Evolutionary conservation across 2,329 filamentous ascomycete genomes (phyloP).

Genomic region (Xylariaceae sp.): DNA sequence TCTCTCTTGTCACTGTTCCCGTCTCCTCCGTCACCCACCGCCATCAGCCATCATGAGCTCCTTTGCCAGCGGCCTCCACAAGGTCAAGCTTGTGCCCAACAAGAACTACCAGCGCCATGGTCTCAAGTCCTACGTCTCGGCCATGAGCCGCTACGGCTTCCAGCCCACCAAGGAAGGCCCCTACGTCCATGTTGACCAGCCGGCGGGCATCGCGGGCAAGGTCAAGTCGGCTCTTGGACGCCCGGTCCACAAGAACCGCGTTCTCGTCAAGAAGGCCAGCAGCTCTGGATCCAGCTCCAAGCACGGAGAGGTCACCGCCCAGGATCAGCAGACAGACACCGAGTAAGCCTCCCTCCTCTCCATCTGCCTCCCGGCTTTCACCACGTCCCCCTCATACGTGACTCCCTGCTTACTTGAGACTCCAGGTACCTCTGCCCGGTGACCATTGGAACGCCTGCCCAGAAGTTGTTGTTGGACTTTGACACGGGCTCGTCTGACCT

Average conservation of each 20-base stretch:
- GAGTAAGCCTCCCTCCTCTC: constrained; percentile 22
- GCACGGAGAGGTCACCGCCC: constrained; percentile 44
- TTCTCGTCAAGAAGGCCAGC: constrained; percentile 42
- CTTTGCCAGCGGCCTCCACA: constrained; percentile 29
- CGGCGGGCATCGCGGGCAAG: constrained; percentile 35
- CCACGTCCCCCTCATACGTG: not conserved
- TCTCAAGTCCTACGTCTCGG: constrained; percentile 54
- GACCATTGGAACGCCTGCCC: constrained; percentile 55
- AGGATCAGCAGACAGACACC: constrained; percentile 61
- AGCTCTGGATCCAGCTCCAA: constrained; percentile 23
- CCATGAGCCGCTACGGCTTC: constrained; percentile 56
- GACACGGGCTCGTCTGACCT: constrained; percentile 66
- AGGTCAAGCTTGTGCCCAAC: constrained; percentile 47
- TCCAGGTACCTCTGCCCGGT: constrained; percentile 53
- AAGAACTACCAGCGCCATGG: constrained; percentile 51
- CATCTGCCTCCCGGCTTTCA: not conserved
- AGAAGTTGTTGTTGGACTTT: constrained; percentile 57
- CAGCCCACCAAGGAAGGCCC: constrained; percentile 55
- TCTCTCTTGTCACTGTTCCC: too few species aligned
- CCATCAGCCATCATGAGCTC: not conserved
- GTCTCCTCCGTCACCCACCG: too few species aligned
- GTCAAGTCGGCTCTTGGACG: constrained; percentile 39
- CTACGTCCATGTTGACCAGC: constrained; percentile 43
- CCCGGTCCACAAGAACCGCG: constrained; percentile 36
- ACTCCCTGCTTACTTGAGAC: constrained; percentile 37